Base-by-base conservation (phyloP, 306 rosid species). In the Ochetophila trinervis region DNA sequence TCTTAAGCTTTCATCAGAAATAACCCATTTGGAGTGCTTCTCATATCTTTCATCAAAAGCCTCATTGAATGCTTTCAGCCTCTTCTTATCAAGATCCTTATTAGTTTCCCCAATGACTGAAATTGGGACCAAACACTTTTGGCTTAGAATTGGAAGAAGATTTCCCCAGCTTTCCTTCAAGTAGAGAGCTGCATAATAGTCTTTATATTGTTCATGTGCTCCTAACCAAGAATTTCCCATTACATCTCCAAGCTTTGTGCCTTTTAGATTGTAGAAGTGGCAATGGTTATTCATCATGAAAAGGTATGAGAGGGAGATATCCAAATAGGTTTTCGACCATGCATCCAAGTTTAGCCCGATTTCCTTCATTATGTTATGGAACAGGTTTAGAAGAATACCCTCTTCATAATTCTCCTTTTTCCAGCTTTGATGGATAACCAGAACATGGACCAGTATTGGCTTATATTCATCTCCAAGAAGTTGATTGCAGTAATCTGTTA, bases 231-330 rank as follows among this genome's bases (percentile, higher is more conserved):
- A 70, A 23, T 87, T 87, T 34, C 99, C 97, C 97, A 90, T 86
- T 80, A 83, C 63, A 21, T 79, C 81, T 16, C 99, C 97, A 17
- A 90, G 83, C 72, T 62, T 64, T 57, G 87, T 83, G 52, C 86
- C 96, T 75, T 60, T 83, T 63, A 88, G 71, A 55, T 78, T 84
- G 76, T 76, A 62, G 66, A 93, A 86, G 76, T 90, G 88, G 54
- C 88, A 90, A 66, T 93, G 97, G 56, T 90, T 87, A 63, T 90
- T 93, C 97, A 93, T 93, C 96, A 93, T 93, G 78, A 90, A 93
- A 51, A 84, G 59, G 79, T 84, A 88, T 52, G 97, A 81, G 35
- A 84, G 70, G 13, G 83, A 86, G 59, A 77, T 64, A 40, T 90
- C 95, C 60, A 70, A 87, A 47, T 94, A 86, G 48, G 77, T 70